These are phyloP conservation scores for Podospora conica DNA, from an alignment of 495 filamentous ascomycete genomes.

Conservation along the genomic window DNA sequence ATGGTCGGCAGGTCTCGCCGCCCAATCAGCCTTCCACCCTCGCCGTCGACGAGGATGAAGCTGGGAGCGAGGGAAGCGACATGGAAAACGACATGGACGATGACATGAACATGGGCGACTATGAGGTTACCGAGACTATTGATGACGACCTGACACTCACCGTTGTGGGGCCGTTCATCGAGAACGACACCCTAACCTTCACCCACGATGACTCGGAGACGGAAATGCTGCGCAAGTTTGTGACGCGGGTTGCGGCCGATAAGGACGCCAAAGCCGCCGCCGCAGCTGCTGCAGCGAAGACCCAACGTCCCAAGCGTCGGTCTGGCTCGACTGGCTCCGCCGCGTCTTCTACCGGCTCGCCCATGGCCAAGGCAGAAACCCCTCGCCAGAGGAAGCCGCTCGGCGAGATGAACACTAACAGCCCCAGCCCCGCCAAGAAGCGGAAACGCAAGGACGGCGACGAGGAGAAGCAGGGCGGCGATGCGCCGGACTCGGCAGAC, in stretches of 20 bases:
- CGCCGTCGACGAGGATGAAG: constrained; percentile 8
- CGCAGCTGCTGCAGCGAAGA: constrained; percentile 22
- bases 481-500: constrained; percentile 4
- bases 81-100: constrained; percentile 19
- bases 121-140: constrained; percentile 13
- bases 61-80: constrained; percentile 5
- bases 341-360: constrained; percentile 25
- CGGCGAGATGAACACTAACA: constrained; percentile 35
- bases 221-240: constrained; percentile 41
- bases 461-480: constrained; percentile 10
- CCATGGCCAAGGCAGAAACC: constrained; percentile 25
- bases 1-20: constrained; percentile 21
- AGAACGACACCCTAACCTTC: constrained; percentile 24
- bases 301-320: constrained; percentile 16
- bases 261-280: constrained; percentile 34
- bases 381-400: constrained; percentile 31
- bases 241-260: constrained; percentile 41
- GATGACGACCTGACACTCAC: constrained; percentile 22
- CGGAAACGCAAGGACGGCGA: constrained; percentile 25
- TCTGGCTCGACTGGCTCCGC: constrained; percentile 21
- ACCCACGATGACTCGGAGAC: constrained; percentile 35
- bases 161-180: constrained; percentile 3
- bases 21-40: neutral
- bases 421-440: constrained; percentile 31
- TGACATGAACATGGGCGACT: constrained; percentile 16